Evolutionary conservation across 192 early-diverging fungal species (phyloP), one percentile per base, ranked within the genome.

Genomic region (Coemansia sp.): DNA sequence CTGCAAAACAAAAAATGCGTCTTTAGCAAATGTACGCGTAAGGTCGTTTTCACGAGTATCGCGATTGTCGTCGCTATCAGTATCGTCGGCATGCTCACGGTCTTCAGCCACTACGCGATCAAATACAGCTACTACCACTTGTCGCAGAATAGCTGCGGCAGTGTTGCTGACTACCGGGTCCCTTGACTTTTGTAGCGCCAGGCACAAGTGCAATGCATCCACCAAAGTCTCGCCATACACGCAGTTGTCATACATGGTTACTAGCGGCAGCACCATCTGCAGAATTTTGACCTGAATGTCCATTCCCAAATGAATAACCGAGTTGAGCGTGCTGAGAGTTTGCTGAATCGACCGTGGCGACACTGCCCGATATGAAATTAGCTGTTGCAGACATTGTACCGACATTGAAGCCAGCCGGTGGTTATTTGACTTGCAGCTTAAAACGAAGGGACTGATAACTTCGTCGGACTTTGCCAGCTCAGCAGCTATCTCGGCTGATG

Each of bases 241-340:
- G 45, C 60, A 57, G 15, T 79, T 60, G 15, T 78, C 61, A 57
- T 97, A 97, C 51, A 89, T 87, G 12, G 85, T 89, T 11, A 95
- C 78, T 21, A 99, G 78, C 4, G 96, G 94, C 26, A 95, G 59
- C 8, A 99, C 79, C 10, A 89, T 93, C 63, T 99, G 96, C 38
- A 99, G 71, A 12, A 94, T 84, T 57, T 95, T 97, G 36, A 99
- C 72, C 65, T 99, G 96, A 19, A 94, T 84, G 28, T 97, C 94
- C 8, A 88, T 78, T 15, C 85, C 83, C 51, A 84, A 81, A 2
- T 70, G 65, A 44, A 85, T 80, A 19, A 88, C 83, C 38, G 90
- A 81, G 26, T 83, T 87, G 26, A 95, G 75, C 3, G 86, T 84
- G 41, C 83, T 71, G 23, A 96, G 55, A 11, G 90, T 77, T 12